These are phyloP conservation scores for Syzygium aqueum DNA, from an alignment of 345 rosid species.

Conservation along the genomic window DNA sequence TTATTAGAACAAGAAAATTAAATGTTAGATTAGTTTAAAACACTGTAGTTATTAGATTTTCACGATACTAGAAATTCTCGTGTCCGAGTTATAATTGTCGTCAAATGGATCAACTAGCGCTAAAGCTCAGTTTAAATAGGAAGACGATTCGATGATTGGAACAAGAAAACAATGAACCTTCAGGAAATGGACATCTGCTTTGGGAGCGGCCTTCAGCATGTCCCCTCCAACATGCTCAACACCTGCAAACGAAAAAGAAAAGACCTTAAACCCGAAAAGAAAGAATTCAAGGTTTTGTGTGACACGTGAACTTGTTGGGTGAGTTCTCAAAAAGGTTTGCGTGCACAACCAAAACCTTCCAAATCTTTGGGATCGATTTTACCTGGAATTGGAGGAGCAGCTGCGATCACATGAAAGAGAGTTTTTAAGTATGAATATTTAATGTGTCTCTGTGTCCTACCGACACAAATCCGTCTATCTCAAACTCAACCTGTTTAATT, in stretches of 20 bases:
- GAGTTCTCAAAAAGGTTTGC: neutral
- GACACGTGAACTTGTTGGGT: neutral
- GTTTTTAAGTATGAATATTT: neutral
- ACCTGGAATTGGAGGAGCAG: constrained; percentile 20
- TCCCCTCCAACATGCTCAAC: constrained; percentile 29
- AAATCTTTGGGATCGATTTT: neutral
- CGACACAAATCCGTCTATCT: neutral
- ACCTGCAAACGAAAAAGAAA: neutral
- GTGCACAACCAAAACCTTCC: neutral
- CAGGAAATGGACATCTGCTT: constrained; percentile 33
- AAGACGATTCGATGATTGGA: neutral
- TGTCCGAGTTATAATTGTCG: no score
- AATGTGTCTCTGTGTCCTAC: neutral
- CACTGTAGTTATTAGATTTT: no score
- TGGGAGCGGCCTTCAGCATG: constrained; percentile 26
- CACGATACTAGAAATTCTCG: no score
- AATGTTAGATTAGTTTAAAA: no score
- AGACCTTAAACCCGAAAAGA: neutral
- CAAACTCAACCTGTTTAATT: neutral
- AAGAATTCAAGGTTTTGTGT: no score
- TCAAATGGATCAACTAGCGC: neutral
- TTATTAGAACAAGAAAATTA: no score
- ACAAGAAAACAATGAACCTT: neutral
- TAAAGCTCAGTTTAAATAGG: neutral
- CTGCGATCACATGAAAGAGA: neutral